A percentile compares a stretch with the other conserved stretches of the same genome.
Conservation (phyloP, 2,329 filamentous ascomycete genomes). For the Fusarium sarcochroum region DNA sequence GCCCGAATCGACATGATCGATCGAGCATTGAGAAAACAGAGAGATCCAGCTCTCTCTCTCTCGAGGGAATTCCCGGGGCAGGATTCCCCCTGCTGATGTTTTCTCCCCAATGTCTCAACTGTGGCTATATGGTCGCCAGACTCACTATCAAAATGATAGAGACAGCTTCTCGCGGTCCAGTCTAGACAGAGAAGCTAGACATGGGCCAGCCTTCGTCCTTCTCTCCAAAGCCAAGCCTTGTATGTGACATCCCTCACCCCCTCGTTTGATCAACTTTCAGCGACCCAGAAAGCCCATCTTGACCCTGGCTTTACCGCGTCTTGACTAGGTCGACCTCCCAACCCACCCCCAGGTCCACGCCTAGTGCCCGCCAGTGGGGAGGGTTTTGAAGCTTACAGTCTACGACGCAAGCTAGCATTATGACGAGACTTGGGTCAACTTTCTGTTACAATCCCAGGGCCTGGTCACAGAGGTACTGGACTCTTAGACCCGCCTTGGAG, state of each 20-base stretch:
- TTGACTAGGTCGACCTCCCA: conserved; percentile 36
- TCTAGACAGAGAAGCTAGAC: conserved; percentile 41
- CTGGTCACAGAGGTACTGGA: conserved; percentile 46
- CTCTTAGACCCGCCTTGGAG: conserved; percentile 41
- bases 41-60: conserved; percentile 27
- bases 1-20: conserved; percentile 22
- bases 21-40: conserved; percentile 28
- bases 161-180: conserved; percentile 36
- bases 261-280: conserved; percentile 48
- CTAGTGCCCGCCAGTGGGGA: conserved; percentile 36
- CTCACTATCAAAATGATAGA: conserved; percentile 42
- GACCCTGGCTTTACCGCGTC: conserved; percentile 38
- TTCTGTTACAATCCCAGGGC: conserved; percentile 45
- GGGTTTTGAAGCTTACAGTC: conserved; percentile 42
- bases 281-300: conserved; percentile 42
- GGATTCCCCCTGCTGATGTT: conserved; percentile 30
- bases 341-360: conserved; percentile 36
- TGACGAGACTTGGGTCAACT: conserved; percentile 49
- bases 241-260: conserved; percentile 43
- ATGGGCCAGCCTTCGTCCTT: conserved; percentile 39
- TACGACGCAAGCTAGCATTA: conserved; percentile 40
- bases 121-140: conserved; percentile 34
- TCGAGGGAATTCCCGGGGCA: conserved; percentile 21
- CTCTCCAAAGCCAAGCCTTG: conserved; percentile 37
- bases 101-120: conserved; percentile 44